Conservation (phyloP, 495 filamentous ascomycete genomes). For the Penicillium arizonense region DNA sequence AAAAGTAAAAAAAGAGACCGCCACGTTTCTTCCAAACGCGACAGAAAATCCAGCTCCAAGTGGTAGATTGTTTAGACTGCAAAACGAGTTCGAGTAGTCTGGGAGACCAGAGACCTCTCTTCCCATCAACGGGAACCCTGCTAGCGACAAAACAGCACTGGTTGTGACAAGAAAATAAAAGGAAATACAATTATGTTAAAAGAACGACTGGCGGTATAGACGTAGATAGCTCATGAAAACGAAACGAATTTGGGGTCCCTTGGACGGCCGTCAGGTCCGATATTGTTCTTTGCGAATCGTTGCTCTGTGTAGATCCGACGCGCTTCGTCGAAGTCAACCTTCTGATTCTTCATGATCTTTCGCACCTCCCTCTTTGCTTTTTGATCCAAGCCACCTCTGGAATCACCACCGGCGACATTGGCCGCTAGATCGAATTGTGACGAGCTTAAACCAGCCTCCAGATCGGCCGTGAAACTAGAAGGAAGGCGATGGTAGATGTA, state of each 20-base stretch:
- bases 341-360: conserved; percentile 79
- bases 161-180: background rate
- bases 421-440: conserved; percentile 73
- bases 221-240: conserved; percentile 60
- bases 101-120: background rate
- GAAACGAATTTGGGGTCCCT: conserved; percentile 94
- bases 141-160: background rate
- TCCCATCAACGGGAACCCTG: background rate
- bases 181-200: background rate
- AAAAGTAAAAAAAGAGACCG: background rate
- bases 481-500: conserved; percentile 74
- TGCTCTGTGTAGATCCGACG: conserved; percentile 79
- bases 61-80: background rate
- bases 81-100: background rate
- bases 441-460: conserved; percentile 81
- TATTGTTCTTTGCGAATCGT: conserved; percentile 79
- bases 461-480: conserved; percentile 69
- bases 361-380: conserved; percentile 75
- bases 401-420: conserved; percentile 77
- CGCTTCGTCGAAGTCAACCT: conserved; percentile 86
- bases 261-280: conserved; percentile 83
- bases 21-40: background rate
- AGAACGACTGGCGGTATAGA: background rate
- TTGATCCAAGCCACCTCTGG: conserved; percentile 75
- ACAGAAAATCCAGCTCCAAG: background rate